A percentile compares a stretch with the other conserved stretches of the same genome.
Evolutionary conservation across 768 basidiomycete genomes (phyloP).

Genomic region (Tylopilus felleus): DNA sequence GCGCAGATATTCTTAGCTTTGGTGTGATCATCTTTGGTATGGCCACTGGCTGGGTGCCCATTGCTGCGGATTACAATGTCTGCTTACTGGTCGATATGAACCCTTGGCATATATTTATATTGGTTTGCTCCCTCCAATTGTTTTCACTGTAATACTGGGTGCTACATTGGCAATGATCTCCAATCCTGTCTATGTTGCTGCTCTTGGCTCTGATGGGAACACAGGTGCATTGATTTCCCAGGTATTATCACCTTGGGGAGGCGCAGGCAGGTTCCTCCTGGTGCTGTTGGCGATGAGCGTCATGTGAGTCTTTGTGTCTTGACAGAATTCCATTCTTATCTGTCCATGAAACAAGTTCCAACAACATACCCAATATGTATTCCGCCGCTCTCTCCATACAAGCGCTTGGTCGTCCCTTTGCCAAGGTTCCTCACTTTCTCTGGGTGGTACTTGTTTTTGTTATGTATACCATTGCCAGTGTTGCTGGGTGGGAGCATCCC

Average conservation of each 20-base stretch:
- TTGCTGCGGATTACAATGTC: conserved; percentile 56
- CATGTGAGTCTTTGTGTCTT: conserved; percentile 30
- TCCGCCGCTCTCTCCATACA: conserved; percentile 47
- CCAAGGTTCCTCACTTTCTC: conserved; percentile 42
- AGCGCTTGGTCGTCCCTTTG: conserved; percentile 42
- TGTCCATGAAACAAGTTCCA: conserved; percentile 25
- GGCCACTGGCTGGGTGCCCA: conserved; percentile 46
- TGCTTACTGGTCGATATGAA: conserved; percentile 43
- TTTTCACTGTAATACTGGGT: conserved; percentile 36
- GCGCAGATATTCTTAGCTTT: conserved; percentile 49
- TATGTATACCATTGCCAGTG: conserved; percentile 38
- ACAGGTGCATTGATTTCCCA: conserved; percentile 45
- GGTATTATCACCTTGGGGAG: conserved; percentile 43
- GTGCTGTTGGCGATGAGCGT: conserved; percentile 41
- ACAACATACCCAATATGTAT: conserved; percentile 45
- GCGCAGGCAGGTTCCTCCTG: conserved; percentile 40
- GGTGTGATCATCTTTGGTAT: conserved; percentile 51
- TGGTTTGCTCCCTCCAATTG: conserved; percentile 49
- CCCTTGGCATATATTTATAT: conserved; percentile 40
- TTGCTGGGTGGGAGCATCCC: conserved; percentile 45
- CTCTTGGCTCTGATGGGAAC: conserved; percentile 37
- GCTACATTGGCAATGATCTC: conserved; percentile 43
- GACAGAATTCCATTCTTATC: not conserved
- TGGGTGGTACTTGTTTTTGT: conserved; percentile 43
- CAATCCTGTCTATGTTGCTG: conserved; percentile 36